phyloP scores from a whole-genome alignment of 1,284 basidiomycete genomes.

The Bjerkandera adusta region DNA sequence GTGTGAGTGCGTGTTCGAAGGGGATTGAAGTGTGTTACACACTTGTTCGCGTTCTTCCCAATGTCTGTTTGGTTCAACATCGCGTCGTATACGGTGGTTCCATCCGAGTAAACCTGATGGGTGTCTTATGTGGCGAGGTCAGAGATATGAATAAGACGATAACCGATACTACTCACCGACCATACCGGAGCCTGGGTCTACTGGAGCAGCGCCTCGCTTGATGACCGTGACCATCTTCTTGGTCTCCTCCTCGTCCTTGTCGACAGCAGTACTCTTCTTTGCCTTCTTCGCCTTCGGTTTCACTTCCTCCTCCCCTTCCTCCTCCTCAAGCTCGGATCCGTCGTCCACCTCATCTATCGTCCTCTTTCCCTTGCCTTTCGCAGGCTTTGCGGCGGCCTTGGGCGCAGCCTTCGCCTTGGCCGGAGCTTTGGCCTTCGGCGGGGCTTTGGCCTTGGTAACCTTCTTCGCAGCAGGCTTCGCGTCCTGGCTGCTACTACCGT shows the following conservation, averaged over 20 bases:
- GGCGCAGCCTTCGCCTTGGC: conserved; percentile 24
- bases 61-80: conserved; percentile 70
- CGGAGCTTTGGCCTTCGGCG: conserved; percentile 24
- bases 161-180: conserved; percentile 40
- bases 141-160: neutral
- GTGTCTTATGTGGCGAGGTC: conserved; percentile 34
- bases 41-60: conserved; percentile 64
- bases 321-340: too few species aligned
- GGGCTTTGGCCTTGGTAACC: conserved; percentile 19
- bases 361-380: conserved; percentile 27
- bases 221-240: conserved; percentile 49
- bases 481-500: conserved; percentile 1
- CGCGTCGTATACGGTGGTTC: conserved; percentile 58
- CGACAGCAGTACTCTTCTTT: conserved; percentile 24
- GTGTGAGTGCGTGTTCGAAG: neutral
- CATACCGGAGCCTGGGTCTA: conserved; percentile 48
- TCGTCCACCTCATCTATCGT: conserved; percentile 20
- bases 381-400: conserved; percentile 24
- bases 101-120: conserved; percentile 53
- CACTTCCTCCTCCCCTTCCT: conserved; percentile 23
- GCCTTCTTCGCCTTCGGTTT: conserved; percentile 18
- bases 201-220: conserved; percentile 59
- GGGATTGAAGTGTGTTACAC: conserved; percentile 9
- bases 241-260: conserved; percentile 19
- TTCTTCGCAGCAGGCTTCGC: conserved; percentile 19